A percentile compares a stretch with the other conserved stretches of the same genome.
These are phyloP conservation scores for Fraxinus cuspidata DNA, from an alignment of 257 asterid genomes.

Conservation along the genomic window DNA sequence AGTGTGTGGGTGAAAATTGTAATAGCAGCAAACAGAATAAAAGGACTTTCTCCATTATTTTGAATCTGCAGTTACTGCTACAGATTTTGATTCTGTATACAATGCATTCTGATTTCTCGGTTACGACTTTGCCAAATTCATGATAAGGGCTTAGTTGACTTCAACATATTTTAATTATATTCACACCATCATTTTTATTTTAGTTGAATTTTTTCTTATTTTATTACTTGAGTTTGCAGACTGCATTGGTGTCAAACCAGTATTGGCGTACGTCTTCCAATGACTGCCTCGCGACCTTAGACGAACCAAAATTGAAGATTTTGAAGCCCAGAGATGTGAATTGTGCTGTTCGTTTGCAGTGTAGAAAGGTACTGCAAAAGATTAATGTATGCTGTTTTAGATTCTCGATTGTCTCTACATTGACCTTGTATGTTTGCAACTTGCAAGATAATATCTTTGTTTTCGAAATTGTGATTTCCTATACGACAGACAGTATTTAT, in stretches of 20 bases:
- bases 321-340: too few relatives aligned
- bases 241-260: too few relatives aligned
- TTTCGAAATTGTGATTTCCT: background rate
- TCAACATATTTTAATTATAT: too few relatives aligned
- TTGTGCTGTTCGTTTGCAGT: too few relatives aligned
- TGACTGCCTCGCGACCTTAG: too few relatives aligned
- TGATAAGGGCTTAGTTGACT: background rate
- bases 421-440: background rate
- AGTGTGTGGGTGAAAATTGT: slow-evolving; percentile 18
- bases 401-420: background rate
- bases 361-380: background rate
- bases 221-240: too few relatives aligned
- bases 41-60: slow-evolving; percentile 30
- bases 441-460: background rate
- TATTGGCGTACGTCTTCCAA: too few relatives aligned
- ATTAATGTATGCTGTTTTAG: background rate
- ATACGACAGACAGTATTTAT: too few relatives aligned
- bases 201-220: too few relatives aligned
- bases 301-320: too few relatives aligned
- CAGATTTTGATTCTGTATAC: background rate
- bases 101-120: background rate
- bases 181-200: too few relatives aligned
- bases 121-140: background rate
- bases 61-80: background rate
- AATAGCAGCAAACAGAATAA: slow-evolving; percentile 31